These are phyloP conservation scores for Penicillium simplicissimum DNA, from an alignment of 495 filamentous ascomycete genomes.

Conservation along the genomic window DNA sequence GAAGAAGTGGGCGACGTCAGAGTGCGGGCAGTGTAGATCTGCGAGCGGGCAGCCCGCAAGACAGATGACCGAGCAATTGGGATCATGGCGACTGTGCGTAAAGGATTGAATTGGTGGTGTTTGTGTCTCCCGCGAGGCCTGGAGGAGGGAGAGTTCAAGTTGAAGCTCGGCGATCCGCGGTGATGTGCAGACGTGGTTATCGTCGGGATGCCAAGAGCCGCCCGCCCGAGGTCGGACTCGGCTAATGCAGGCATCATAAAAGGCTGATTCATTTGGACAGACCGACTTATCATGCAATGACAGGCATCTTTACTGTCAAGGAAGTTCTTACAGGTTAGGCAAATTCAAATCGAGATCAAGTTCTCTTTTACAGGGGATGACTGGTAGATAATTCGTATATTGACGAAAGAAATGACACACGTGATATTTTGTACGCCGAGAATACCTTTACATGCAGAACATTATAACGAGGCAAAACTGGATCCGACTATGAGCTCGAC, in stretches of 20 bases:
- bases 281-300: slow-evolving; percentile 13
- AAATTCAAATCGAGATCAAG: too few relatives aligned
- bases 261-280: slow-evolving; percentile 13
- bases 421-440: slow-evolving; percentile 44
- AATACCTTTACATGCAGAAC: slow-evolving; percentile 39
- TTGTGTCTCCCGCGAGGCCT: slow-evolving; percentile 13
- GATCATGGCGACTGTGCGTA: slow-evolving; percentile 37
- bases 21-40: slow-evolving; percentile 33
- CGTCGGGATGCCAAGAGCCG: slow-evolving; percentile 32
- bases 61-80: slow-evolving; percentile 45
- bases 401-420: slow-evolving; percentile 22
- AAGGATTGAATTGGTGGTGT: slow-evolving; percentile 2
- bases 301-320: background rate
- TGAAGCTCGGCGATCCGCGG: slow-evolving; percentile 33
- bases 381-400: background rate
- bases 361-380: too few relatives aligned
- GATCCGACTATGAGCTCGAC: slow-evolving; percentile 40
- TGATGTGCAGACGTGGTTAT: slow-evolving; percentile 35
- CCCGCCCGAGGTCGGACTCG: slow-evolving; percentile 46
- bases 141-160: slow-evolving; percentile 19
- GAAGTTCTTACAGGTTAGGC: background rate
- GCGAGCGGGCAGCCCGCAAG: slow-evolving; percentile 51
- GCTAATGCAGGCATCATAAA: slow-evolving; percentile 36
- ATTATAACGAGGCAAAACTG: slow-evolving; percentile 28
- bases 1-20: slow-evolving; percentile 40